Conservation (phyloP, 108 stramenopile species). For the Fragilaria radians region DNA sequence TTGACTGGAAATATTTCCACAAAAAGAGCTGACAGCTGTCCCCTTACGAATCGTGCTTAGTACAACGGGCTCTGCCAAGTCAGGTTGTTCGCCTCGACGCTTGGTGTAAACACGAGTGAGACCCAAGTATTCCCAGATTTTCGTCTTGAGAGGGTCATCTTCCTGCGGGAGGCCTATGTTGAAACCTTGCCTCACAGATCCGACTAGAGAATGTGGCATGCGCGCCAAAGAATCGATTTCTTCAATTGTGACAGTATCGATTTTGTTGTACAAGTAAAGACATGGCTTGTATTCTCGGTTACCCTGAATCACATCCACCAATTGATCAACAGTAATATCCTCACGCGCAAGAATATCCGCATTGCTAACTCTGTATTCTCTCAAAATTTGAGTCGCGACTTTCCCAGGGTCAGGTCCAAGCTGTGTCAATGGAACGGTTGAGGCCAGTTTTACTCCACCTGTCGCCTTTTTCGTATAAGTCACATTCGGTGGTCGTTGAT, state of each 20-base stretch:
- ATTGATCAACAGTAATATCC: slow-evolving; percentile 91
- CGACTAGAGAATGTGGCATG: slow-evolving; percentile 97
- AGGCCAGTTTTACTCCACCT: slow-evolving; percentile 93
- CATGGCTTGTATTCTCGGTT: slow-evolving; percentile 87
- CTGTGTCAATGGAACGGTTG: slow-evolving; percentile 84
- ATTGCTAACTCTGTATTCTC: slow-evolving; percentile 91
- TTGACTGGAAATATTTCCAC: slow-evolving; percentile 75
- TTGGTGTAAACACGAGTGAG: slow-evolving; percentile 4
- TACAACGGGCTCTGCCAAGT: slow-evolving; percentile 96
- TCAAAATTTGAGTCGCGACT: slow-evolving; percentile 68
- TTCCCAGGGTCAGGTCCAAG: slow-evolving; percentile 92
- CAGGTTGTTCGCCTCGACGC: slow-evolving; percentile 69
- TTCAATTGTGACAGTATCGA: slow-evolving; percentile 90
- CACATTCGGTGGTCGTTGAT: slow-evolving; percentile 92
- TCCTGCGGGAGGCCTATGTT: slow-evolving; percentile 96
- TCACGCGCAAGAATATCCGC: slow-evolving; percentile 89
- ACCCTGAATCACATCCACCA: slow-evolving; percentile 91
- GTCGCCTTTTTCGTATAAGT: slow-evolving; percentile 87
- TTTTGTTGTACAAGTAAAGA: slow-evolving; percentile 92
- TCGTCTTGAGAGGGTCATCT: slow-evolving; percentile 11
- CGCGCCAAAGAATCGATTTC: slow-evolving; percentile 97
- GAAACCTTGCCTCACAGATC: slow-evolving; percentile 89
- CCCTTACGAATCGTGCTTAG: slow-evolving; percentile 87
- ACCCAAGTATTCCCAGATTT: slow-evolving; percentile 66
- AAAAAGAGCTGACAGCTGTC: slow-evolving; percentile 66